Conservation (phyloP, 2,329 filamentous ascomycete species). For the Scedosporium minutisporum region DNA sequence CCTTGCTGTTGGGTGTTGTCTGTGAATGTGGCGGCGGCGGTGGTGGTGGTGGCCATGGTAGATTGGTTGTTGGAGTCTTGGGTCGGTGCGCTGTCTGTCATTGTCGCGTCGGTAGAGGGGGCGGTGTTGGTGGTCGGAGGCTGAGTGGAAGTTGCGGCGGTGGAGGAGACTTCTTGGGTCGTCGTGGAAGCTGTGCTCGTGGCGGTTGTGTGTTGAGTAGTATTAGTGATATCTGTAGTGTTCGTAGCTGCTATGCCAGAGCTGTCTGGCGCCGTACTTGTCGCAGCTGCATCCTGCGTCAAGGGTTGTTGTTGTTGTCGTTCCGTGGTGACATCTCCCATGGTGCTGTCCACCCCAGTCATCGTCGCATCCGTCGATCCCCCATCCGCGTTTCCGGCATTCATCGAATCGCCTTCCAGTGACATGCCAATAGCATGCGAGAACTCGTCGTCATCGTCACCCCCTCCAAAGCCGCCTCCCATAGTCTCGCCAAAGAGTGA, state of each 20-base stretch:
- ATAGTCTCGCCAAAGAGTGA: conserved; percentile 78
- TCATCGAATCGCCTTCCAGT: conserved; percentile 17
- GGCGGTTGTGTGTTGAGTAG: not conserved
- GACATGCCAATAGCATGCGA: conserved; percentile 49
- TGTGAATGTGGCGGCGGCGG: conserved; percentile 7
- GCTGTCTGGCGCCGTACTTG: not conserved
- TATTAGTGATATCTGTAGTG: not conserved
- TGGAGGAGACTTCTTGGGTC: not conserved
- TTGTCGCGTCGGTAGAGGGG: not conserved
- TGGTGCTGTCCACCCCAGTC: conserved; percentile 19
- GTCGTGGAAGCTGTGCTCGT: not conserved
- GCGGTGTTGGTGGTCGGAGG: not conserved
- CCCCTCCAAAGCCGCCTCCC: conserved; percentile 46
- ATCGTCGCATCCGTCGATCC: conserved; percentile 25
- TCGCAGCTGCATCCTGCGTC: not conserved
- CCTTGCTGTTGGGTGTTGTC: not conserved
- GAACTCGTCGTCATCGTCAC: conserved; percentile 72
- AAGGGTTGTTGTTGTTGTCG: not conserved
- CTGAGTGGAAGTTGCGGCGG: not conserved
- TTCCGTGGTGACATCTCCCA: not conserved
- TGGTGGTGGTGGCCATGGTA: not conserved
- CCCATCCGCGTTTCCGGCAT: conserved; percentile 18
- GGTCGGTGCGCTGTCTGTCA: not conserved
- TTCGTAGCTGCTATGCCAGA: not conserved
- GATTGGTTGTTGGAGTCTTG: too few relatives aligned